These are phyloP conservation scores for Immersiporthe knoxdaviesiana DNA, from an alignment of 2,329 filamentous ascomycete species.

Conservation along the genomic window DNA sequence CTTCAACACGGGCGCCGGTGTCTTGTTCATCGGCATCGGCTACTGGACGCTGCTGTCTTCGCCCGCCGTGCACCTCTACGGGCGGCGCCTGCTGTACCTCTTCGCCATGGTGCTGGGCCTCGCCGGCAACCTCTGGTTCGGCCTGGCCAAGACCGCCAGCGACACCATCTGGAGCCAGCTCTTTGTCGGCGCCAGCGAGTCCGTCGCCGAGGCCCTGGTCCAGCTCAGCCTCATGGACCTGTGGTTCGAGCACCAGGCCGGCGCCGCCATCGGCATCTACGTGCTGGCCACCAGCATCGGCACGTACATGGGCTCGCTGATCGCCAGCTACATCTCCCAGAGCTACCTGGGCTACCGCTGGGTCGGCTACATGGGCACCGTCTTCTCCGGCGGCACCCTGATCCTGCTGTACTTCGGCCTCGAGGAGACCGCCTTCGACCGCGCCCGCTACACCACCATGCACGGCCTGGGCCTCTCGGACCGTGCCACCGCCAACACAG, in stretches of 20 bases:
- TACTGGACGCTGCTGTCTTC: slow-evolving; percentile 58
- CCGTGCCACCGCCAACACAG: slow-evolving; percentile 32
- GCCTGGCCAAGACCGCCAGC: slow-evolving; percentile 44
- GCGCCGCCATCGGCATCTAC: slow-evolving; percentile 57
- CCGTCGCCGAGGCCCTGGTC: slow-evolving; percentile 58
- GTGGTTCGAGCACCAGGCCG: slow-evolving; percentile 61
- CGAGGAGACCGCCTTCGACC: slow-evolving; percentile 56
- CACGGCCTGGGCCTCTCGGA: slow-evolving; percentile 32
- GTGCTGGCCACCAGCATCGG: slow-evolving; percentile 59
- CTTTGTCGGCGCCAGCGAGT: slow-evolving; percentile 60
- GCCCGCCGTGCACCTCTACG: slow-evolving; percentile 57
- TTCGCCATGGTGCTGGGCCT: slow-evolving; percentile 47
- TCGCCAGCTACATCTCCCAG: slow-evolving; percentile 53
- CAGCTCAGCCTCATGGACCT: slow-evolving; percentile 61
- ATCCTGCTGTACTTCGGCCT: slow-evolving; percentile 52
- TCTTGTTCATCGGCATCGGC: slow-evolving; percentile 59
- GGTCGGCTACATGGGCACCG: slow-evolving; percentile 40
- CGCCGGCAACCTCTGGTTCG: slow-evolving; percentile 58
- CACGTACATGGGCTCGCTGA: slow-evolving; percentile 58
- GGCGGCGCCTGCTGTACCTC: slow-evolving; percentile 57
- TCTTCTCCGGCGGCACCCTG: slow-evolving; percentile 36
- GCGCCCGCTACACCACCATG: slow-evolving; percentile 42
- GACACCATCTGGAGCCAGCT: slow-evolving; percentile 60
- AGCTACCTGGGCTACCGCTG: slow-evolving; percentile 54
- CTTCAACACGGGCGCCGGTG: slow-evolving; percentile 55